Evolutionary conservation across 2,329 filamentous ascomycete species (phyloP), one percentile per base, ranked within the genome.

Genomic region (Ascochyta viciae-villosae): DNA sequence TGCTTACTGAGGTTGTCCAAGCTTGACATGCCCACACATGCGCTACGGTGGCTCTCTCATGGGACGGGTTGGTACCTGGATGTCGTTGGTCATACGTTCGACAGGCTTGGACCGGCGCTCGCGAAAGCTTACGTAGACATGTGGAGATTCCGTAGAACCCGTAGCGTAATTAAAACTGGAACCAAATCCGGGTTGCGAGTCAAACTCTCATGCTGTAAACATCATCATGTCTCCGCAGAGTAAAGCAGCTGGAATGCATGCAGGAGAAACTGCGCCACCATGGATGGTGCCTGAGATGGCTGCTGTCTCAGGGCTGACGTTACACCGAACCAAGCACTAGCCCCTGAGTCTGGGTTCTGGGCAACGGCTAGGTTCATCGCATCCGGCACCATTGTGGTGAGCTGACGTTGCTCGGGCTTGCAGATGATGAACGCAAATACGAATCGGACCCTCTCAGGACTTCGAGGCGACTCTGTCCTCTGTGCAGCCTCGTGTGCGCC

Each of bases 331-430:
- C 16, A 47, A 34, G 47, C 47, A 40, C 43, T 43, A 51, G 38
- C 47, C 48, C 47, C 53, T 50, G 47, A 42, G 22, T 33, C 31
- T 10, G 42, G 47, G 24, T 24, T 46, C 53, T 48, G 47, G 47
- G 38, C 53, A 51, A 39, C 31, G 47, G 37, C 53, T 51, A 42
- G 44, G 47, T 35, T 24, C 33, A 51, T 47, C 33, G 48, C 47
- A 48, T 43, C 22, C 47, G 53, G 53, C 53, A 44, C 47, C 24
- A 51, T 24, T 33, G 38, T 51, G 37, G 42, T 51, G 48, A 56
- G 53, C 53, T 56, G 47, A 56, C 53, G 53, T 56, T 51, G 47
- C 53, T 50, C 38, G 23, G 42, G 47, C 53, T 51, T 51, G 38
- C 53, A 43, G 37, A 47, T 39, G 42, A 56, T 47, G 48, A n/a